Conservation (phyloP, 2,329 filamentous ascomycete species). For the Aspergillus felis region DNA sequence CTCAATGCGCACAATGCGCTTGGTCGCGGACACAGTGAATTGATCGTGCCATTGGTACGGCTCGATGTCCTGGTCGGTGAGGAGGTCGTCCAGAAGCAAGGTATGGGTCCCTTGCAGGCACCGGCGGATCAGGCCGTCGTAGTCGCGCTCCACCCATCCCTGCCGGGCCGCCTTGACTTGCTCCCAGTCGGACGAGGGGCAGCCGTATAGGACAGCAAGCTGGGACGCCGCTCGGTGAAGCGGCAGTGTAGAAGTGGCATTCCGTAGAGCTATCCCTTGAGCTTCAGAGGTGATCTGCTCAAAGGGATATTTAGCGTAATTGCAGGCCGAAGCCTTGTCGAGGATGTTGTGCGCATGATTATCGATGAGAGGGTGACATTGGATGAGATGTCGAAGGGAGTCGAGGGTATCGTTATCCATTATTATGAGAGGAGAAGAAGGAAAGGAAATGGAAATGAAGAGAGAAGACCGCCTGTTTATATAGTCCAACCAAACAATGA, state of each 20-base stretch:
- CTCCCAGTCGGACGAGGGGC: constrained; percentile 57
- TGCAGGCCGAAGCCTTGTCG: constrained; percentile 24
- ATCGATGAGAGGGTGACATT: constrained; percentile 43
- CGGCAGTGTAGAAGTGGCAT: constrained; percentile 60
- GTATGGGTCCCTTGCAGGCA: constrained; percentile 71
- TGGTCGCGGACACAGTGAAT: constrained; percentile 61
- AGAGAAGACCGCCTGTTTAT: neutral
- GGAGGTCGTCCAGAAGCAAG: constrained; percentile 73
- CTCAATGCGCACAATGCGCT: constrained; percentile 75
- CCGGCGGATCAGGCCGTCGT: constrained; percentile 55
- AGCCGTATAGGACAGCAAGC: constrained; percentile 62
- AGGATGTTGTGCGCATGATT: constrained; percentile 48
- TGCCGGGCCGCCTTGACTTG: constrained; percentile 50
- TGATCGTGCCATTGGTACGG: constrained; percentile 62
- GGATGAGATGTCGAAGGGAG: constrained; percentile 34
- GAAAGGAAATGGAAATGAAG: neutral
- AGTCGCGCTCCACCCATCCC: constrained; percentile 46
- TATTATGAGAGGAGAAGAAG: neutral
- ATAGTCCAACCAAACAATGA: neutral
- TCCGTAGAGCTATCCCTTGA: constrained; percentile 61
- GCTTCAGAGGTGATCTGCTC: constrained; percentile 71
- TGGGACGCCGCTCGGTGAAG: constrained; percentile 68
- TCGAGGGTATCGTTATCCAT: constrained; percentile 24
- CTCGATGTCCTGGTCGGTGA: constrained; percentile 56
- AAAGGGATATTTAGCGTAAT: constrained; percentile 44